A percentile compares a stretch with the other conserved stretches of the same genome.
These are phyloP conservation scores for Erigeron canadensis DNA, from an alignment of 129 eudicot species.

Conservation along the genomic window DNA sequence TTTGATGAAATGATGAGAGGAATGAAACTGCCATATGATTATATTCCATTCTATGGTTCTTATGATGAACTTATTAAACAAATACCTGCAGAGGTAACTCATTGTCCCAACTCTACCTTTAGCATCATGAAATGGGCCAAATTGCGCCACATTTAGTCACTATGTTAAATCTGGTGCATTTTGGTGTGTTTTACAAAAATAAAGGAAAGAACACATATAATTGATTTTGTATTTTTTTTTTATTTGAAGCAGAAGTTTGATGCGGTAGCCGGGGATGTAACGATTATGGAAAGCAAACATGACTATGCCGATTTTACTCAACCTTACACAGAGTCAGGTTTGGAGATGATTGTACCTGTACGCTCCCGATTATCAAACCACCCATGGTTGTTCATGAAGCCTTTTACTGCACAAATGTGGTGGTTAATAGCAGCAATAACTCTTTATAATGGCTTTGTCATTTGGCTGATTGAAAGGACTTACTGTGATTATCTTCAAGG, in stretches of 20 bases:
- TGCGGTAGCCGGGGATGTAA: constrained; percentile 50
- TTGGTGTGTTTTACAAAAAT: background rate
- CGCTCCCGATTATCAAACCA: constrained; percentile 34
- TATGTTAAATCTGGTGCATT: background rate
- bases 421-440: constrained; percentile 37
- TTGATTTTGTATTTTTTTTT: constrained; percentile 2
- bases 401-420: constrained; percentile 57
- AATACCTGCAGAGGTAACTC: constrained; percentile 40
- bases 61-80: constrained; percentile 38
- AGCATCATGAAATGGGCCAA: background rate
- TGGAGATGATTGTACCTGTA: constrained; percentile 51
- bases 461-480: constrained; percentile 47
- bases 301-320: constrained; percentile 53
- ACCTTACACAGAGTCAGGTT: constrained; percentile 57
- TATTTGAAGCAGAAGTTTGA: constrained; percentile 36
- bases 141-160: background rate
- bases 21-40: constrained; percentile 48
- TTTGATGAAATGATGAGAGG: constrained; percentile 43
- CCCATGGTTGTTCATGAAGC: constrained; percentile 58
- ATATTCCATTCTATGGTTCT: constrained; percentile 41
- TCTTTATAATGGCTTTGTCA: constrained; percentile 42
- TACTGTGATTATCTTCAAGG: constrained; percentile 23
- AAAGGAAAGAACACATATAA: background rate
- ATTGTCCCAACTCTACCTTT: background rate
- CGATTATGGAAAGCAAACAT: constrained; percentile 42